Conservation (phyloP, 2,329 filamentous ascomycete genomes). For the Tolypocladium endophyticum region DNA sequence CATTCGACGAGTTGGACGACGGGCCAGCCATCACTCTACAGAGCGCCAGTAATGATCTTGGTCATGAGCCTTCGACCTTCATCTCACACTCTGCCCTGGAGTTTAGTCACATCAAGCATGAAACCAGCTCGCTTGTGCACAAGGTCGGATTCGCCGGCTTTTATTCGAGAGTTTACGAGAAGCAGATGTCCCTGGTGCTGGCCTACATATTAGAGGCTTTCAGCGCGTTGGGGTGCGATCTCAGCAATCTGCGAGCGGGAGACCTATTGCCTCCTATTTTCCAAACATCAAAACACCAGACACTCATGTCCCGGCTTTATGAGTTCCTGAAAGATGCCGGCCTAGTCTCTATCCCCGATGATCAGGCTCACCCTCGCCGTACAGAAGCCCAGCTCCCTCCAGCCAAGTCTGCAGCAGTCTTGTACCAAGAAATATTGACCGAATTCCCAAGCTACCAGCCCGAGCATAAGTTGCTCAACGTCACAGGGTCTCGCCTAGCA, state of each 20-base stretch:
- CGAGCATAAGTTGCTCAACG: neutral
- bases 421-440: neutral
- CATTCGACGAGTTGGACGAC: neutral
- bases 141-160: neutral
- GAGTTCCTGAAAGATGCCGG: neutral
- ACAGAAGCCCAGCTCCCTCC: neutral
- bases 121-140: neutral
- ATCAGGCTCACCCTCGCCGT: neutral
- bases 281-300: neutral
- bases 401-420: neutral
- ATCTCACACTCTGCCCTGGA: neutral
- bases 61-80: neutral
- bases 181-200: neutral
- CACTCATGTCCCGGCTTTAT: neutral
- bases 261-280: neutral
- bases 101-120: neutral
- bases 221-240: neutral
- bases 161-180: neutral
- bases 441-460: neutral
- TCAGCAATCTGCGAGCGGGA: neutral
- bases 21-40: too few species aligned
- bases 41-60: neutral
- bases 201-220: neutral
- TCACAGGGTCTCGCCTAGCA: constrained; percentile 20
- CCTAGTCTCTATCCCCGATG: neutral